Base-by-base conservation (phyloP, 78 protist genomes). In the Dictyostelium brefeldianum region DNA sequence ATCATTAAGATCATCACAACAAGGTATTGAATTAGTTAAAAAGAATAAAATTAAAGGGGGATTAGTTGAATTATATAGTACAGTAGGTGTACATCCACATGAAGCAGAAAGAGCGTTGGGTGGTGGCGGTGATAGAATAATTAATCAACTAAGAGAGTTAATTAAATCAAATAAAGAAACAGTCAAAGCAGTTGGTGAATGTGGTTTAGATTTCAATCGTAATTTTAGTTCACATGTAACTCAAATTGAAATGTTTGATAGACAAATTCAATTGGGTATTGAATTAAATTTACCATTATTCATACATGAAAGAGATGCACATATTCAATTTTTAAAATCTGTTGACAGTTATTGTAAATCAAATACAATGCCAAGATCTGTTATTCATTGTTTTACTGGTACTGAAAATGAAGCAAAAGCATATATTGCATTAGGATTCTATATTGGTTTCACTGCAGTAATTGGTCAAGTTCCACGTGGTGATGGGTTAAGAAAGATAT, bases 11-110 rank as follows among this genome's bases (percentile, higher is more conserved):
- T 73, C 96, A 27, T 70, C 73, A 12, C 57, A n/a, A 7, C 62
- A 62, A n/a, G 95, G 92, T 51, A 31, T 93, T 50, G 87, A 83
- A 29, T 51, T 93, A 11, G 71, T 85, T 71, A 56, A 57, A 29
- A 15, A 20, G 14, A 91, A 82, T 43, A 51, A 89, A n/a, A 69
- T 41, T 31, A 47, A 36, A 27, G 29, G 25, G 27, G 87, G 53
- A 25, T 25, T 46, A n/a, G 74, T 57, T 5, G 70, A 73, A n/a
- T 27, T 93, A 22, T 82, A 54, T 64, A 75, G 79, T 14, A 93
- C 96, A 14, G 78, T 62, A 65, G 96, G 96, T 36, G 87, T 93
- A 8, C 96, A 93, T 78, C 96, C 96, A 80, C 96, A 93, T 43
- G 64, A 78, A 51, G 96, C 96, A 17, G 95, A 83, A 14, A 22